These are phyloP conservation scores for Manihot esculenta DNA, from an alignment of 441 rosid species.

Conservation along the genomic window DNA sequence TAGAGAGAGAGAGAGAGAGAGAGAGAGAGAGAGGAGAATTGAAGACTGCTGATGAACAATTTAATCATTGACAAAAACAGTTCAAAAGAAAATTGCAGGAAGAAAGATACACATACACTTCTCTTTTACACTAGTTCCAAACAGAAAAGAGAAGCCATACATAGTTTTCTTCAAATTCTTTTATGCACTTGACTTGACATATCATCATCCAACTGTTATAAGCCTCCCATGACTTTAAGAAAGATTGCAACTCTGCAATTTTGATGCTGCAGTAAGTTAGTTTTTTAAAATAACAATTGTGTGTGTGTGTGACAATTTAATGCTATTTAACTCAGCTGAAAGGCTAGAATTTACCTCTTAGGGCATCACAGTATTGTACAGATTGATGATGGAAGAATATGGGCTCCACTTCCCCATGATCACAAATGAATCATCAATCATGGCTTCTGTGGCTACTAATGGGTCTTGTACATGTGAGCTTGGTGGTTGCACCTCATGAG, in stretches of 20 bases:
- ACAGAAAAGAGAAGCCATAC: slow-evolving; percentile 10
- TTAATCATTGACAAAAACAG: background rate
- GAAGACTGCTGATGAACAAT: background rate
- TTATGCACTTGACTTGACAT: slow-evolving; percentile 7
- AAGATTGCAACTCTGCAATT: slow-evolving; percentile 36
- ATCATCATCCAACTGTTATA: slow-evolving; percentile 25
- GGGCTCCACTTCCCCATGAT: slow-evolving; percentile 43
- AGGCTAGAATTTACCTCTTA: slow-evolving; percentile 44
- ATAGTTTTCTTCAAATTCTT: slow-evolving; percentile 15
- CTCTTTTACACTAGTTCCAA: slow-evolving; percentile 12
- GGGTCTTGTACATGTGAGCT: slow-evolving; percentile 21
- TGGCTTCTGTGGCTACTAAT: slow-evolving; percentile 28
- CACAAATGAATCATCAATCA: slow-evolving; percentile 37
- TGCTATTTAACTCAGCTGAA: no score
- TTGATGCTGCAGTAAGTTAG: slow-evolving; percentile 41
- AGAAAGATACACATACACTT: background rate
- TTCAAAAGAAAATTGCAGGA: slow-evolving; percentile 6
- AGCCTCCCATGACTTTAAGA: slow-evolving; percentile 39
- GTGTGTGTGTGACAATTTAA: no score
- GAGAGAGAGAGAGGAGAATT: background rate
- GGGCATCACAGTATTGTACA: slow-evolving; percentile 37
- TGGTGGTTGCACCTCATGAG: slow-evolving; percentile 30
- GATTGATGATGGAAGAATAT: slow-evolving; percentile 28
- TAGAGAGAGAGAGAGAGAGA: background rate
- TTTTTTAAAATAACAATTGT: no score